Evolutionary conservation across 139 green algal species (phyloP).

Genomic region (Chlorella sp.): DNA sequence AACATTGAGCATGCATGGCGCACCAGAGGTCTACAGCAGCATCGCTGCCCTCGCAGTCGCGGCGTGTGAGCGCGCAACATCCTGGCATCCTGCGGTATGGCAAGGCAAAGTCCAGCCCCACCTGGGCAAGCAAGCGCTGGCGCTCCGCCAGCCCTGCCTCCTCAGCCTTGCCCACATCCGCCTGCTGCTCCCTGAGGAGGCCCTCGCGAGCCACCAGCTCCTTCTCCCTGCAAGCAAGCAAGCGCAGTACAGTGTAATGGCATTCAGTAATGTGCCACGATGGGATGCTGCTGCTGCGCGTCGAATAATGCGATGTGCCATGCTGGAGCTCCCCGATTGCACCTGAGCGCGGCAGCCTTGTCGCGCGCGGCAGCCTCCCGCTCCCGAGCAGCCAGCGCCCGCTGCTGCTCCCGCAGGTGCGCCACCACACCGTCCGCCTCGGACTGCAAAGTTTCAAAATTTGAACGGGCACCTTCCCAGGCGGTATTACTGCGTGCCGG

Average conservation of each 20-base stretch:
- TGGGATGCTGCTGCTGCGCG: no score
- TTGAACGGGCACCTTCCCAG: no score
- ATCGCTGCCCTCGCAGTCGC: no score
- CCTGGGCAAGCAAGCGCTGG: background rate
- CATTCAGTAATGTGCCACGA: background rate
- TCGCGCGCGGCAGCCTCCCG: background rate
- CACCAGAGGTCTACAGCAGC: no score
- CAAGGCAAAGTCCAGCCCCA: no score
- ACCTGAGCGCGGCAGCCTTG: conserved; percentile 6
- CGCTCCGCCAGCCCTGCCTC: background rate
- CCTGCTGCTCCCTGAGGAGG: conserved; percentile 1
- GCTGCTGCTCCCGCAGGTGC: conserved; percentile 12
- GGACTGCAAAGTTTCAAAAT: background rate
- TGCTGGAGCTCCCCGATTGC: background rate
- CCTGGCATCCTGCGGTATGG: no score
- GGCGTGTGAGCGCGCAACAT: no score
- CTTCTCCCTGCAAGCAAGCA: background rate
- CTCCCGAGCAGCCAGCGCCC: background rate
- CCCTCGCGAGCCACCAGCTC: background rate
- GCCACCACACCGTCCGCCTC: conserved; percentile 24
- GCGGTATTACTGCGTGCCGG: no score
- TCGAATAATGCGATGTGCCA: no score
- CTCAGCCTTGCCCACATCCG: background rate
- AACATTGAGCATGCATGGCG: no score
- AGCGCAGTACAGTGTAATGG: background rate